A percentile compares a stretch with the other conserved stretches of the same genome.
These are phyloP conservation scores for Cryphonectria radicalis DNA, from an alignment of 2,329 filamentous ascomycete genomes.

Conservation along the genomic window DNA sequence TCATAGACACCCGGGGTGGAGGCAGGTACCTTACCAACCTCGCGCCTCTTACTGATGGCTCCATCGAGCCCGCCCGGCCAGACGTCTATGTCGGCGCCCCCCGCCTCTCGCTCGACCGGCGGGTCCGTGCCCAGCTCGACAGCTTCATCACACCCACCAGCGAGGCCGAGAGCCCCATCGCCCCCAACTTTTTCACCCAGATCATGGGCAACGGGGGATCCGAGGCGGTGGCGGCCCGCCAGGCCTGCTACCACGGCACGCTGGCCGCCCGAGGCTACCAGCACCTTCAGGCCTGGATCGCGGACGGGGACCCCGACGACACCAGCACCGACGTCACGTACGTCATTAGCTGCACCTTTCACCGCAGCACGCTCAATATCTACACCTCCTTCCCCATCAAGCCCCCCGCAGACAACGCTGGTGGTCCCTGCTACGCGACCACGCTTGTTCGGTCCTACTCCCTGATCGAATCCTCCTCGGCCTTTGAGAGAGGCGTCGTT, in stretches of 20 bases:
- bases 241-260: slow-evolving; percentile 45
- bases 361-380: slow-evolving; percentile 42
- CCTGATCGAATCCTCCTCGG: neutral
- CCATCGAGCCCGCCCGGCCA: neutral
- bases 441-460: neutral
- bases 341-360: slow-evolving; percentile 45
- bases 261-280: slow-evolving; percentile 44
- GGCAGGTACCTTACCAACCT: neutral
- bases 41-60: neutral
- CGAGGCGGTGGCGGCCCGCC: slow-evolving; percentile 37
- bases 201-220: slow-evolving; percentile 42
- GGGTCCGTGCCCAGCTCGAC: slow-evolving; percentile 34
- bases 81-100: neutral
- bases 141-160: slow-evolving; percentile 41
- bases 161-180: slow-evolving; percentile 37
- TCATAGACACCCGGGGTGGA: neutral
- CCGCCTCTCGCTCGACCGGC: neutral
- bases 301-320: slow-evolving; percentile 35
- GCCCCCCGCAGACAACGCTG: slow-evolving; percentile 30
- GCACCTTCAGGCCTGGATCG: slow-evolving; percentile 19
- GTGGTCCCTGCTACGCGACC: neutral
- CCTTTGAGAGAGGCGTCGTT: neutral
- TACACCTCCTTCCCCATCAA: slow-evolving; percentile 43
- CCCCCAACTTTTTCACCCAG: slow-evolving; percentile 48
- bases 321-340: slow-evolving; percentile 42